Base-by-base conservation (phyloP, 371 early-diverging fungal genomes). In the Gilbertella persicaria region DNA sequence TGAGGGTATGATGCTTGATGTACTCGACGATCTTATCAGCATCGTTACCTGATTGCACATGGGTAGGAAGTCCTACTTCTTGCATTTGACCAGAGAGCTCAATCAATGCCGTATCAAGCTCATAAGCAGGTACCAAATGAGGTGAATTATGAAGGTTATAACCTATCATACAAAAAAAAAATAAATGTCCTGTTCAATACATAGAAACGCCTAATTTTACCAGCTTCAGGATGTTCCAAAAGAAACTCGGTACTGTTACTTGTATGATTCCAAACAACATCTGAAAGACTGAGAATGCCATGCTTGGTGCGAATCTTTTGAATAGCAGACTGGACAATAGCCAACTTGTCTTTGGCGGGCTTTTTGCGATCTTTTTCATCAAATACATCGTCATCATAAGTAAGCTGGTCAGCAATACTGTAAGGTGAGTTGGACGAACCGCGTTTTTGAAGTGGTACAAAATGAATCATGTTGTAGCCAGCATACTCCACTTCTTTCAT, bases 251-350 rank as follows among this genome's bases (percentile, higher is more conserved):
- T 89, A 64, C 96, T 90, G 69, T 85, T 80, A 24, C 97, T 92
- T 6, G 97, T 97, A 65, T 98, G 99, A 73, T 98, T 98, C 95
- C 95, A 97, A 2, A 98, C 99, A 50, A 98, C 87, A 68, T 98
- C 99, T 13, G 94, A 92, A 41, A 92, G 67, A 49, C 87, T 82
- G 33, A 97, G 66, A 26, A 95, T 82, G 5, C 86, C 87, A 53
- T 84, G 82, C 21, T 85, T 79, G 3, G 71, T 53, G 39, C 83
- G 77, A 43, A 92, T 82, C 14, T 57, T 49, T 21, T 62, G 62
- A 30, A 97, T 60, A 28, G 71, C 66, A 0, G 71, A 50, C 41
- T 75, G 55, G 14, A 95, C 66, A 41, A 82, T 59, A 16, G 69
- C 71, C 12, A 82, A 67, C 40, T 84, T 83, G 47, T 86, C 82